Evolutionary conservation across 2,329 filamentous ascomycete species (phyloP).

Genomic region (Sphaerostilbella broomeana): DNA sequence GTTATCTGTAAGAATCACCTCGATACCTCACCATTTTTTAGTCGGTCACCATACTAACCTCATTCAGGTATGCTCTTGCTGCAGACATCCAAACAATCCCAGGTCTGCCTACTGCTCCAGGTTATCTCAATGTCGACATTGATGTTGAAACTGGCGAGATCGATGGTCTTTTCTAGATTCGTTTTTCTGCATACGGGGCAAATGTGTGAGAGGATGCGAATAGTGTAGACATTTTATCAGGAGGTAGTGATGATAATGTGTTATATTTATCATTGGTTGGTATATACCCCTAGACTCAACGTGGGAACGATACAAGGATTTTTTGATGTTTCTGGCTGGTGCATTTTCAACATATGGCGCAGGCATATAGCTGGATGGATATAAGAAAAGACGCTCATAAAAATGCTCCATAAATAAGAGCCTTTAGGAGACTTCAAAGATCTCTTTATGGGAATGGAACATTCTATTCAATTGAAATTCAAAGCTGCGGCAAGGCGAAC

Average conservation of each 20-base stretch:
- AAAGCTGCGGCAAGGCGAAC: no score
- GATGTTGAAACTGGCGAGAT: constrained; percentile 79
- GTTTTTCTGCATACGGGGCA: no score
- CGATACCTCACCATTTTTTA: background rate
- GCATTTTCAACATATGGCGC: constrained; percentile 15
- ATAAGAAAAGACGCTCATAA: no score
- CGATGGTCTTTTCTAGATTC: constrained; percentile 73
- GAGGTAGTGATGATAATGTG: background rate
- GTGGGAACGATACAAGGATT: constrained; percentile 9
- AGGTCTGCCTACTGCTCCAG: constrained; percentile 87
- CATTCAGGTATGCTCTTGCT: constrained; percentile 72
- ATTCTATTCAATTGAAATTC: no score
- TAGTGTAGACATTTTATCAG: no score
- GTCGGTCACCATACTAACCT: constrained; percentile 25
- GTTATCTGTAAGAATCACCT: constrained; percentile 63
- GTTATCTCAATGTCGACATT: constrained; percentile 89
- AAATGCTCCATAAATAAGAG: constrained; percentile 1
- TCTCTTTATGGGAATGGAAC: no score
- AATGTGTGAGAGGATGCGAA: no score
- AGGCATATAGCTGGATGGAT: constrained; percentile 6
- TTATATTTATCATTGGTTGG: background rate
- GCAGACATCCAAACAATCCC: constrained; percentile 98
- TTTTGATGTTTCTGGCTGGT: constrained; percentile 7
- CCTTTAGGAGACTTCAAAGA: constrained; percentile 5
- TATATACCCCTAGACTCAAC: constrained; percentile 13